Conservation (phyloP, 1,284 basidiomycete species). For the Lentinus polychrous region DNA sequence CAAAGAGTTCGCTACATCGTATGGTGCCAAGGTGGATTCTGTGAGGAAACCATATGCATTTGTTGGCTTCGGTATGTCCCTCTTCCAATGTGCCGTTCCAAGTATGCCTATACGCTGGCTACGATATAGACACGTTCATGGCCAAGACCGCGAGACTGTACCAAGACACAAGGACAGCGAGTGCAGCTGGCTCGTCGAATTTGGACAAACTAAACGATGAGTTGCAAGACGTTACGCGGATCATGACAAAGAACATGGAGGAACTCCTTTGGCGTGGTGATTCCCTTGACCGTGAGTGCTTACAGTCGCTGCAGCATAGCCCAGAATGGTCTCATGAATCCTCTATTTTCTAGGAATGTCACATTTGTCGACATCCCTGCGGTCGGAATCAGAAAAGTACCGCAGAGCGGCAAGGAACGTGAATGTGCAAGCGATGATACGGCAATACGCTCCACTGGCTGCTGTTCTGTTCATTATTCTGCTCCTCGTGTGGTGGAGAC, state of each 20-base stretch:
- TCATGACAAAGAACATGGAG: constrained; percentile 99
- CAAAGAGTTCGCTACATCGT: constrained; percentile 90
- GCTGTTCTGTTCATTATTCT: constrained; percentile 77
- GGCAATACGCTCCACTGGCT: constrained; percentile 92
- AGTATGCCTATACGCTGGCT: background rate
- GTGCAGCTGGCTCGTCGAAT: constrained; percentile 54
- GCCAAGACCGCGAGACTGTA: constrained; percentile 95
- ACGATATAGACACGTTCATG: constrained; percentile 87
- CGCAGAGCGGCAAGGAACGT: constrained; percentile 93
- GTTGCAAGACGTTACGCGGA: constrained; percentile 93
- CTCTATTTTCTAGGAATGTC: constrained; percentile 74
- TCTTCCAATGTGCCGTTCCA: background rate
- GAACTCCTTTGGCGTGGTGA: constrained; percentile 97
- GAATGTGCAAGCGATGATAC: constrained; percentile 88
- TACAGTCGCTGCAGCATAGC: no score
- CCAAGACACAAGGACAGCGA: constrained; percentile 86
- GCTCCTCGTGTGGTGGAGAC: constrained; percentile 89
- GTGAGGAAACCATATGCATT: constrained; percentile 92
- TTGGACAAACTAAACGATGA: constrained; percentile 93
- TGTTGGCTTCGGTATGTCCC: constrained; percentile 81
- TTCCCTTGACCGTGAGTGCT: constrained; percentile 74
- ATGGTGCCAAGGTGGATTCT: constrained; percentile 83
- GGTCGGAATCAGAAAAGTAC: constrained; percentile 97
- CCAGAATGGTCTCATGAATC: constrained; percentile 20
- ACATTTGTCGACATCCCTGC: constrained; percentile 92